These are phyloP conservation scores for Mycocentrospora acerina DNA, from an alignment of 2,329 filamentous ascomycete genomes.

Conservation along the genomic window DNA sequence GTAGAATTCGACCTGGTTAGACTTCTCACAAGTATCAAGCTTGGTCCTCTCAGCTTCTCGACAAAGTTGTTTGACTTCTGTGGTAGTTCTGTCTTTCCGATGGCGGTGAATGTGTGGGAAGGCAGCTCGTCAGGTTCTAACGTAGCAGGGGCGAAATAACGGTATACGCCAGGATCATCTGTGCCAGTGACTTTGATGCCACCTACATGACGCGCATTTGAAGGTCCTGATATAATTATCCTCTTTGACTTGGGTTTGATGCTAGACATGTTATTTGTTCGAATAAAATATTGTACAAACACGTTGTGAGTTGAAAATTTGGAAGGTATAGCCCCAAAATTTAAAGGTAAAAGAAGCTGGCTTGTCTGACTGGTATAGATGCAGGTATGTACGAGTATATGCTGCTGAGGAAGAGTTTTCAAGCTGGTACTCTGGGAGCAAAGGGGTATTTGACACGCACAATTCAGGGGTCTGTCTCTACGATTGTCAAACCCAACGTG, in stretches of 20 bases:
- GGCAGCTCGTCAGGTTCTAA: slow-evolving; percentile 29
- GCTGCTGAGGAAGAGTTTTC: no score
- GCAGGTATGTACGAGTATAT: no score
- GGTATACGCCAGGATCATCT: slow-evolving; percentile 16
- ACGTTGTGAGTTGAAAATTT: no score
- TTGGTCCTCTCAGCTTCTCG: slow-evolving; percentile 26
- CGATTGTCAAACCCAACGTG: no score
- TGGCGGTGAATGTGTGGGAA: slow-evolving; percentile 27
- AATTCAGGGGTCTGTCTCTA: no score
- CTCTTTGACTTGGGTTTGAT: neutral
- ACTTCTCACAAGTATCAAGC: slow-evolving; percentile 27
- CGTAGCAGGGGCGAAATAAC: slow-evolving; percentile 18
- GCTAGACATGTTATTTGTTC: no score
- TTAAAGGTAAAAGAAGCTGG: no score
- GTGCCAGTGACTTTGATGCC: slow-evolving; percentile 31
- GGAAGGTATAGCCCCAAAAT: no score
- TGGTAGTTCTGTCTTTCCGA: slow-evolving; percentile 25
- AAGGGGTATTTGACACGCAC: no score
- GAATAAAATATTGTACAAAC: no score
- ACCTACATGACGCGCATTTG: slow-evolving; percentile 35
- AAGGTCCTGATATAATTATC: slow-evolving; percentile 33
- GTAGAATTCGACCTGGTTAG: slow-evolving; percentile 24
- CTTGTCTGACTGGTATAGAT: no score
- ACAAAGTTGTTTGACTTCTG: slow-evolving; percentile 31
- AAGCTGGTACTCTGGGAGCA: no score